Evolutionary conservation across 768 basidiomycete species (phyloP), one percentile per base, ranked within the genome.

Genomic region (Lactarius hatsudake): DNA sequence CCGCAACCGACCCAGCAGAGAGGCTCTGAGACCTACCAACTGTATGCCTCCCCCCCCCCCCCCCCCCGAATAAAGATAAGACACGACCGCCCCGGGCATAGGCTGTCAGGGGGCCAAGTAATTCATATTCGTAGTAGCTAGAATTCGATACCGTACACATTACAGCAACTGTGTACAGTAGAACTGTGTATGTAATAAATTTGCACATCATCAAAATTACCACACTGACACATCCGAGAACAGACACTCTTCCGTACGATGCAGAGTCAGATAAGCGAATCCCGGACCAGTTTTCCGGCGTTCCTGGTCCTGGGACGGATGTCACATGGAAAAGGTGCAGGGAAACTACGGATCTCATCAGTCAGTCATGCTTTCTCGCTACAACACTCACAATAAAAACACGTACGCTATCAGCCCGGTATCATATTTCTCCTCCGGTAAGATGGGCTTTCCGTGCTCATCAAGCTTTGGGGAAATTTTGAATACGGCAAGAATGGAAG

Each of bases 331-430:
- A 62, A 62, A 38, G 34, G 13, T n/a, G 51, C 36, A 54, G 61
- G 61, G 34, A 55, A 62, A 17, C 51, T 62, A 40, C 26, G 36
- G 18, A n/a, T 15, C 17, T 12, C 17, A 20, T 51, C 7, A 12
- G 17, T 62, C 53, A 62, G 34, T 12, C 18, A 28, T 20, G 18
- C 23, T 10, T 53, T 30, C 38, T 28, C 38, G 23, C 5, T 28
- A 53, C 51, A 30, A 9, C n/a, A 30, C 17, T 6, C 13, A 28
- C n/a, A 53, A 28, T 17, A 12, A 42, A 34, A 55, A 23, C 30
- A 64, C 67, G 45, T 36, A 68, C 67, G 67, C 65, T 36, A 68
- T 65, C 34, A 68, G 17, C 15, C 67, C 67, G 23, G 55, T 36
- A 17, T 64, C 55, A 45, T 53, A 63, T 40, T 65, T 62, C 55